Evolutionary conservation across 2,329 filamentous ascomycete genomes (phyloP).

Genomic region (Trichoderma guizhouense): DNA sequence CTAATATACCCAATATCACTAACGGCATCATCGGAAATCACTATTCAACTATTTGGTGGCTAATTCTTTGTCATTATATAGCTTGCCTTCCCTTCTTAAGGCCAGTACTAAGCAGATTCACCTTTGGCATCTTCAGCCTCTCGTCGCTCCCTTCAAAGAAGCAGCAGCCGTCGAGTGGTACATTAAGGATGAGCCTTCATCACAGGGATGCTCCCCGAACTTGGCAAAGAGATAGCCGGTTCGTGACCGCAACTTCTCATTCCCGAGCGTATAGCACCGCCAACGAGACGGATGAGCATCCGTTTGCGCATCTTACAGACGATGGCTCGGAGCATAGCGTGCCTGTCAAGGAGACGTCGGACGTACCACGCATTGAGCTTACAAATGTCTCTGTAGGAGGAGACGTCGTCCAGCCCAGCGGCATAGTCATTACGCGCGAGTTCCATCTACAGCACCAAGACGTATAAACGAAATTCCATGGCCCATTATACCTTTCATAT

Average conservation of each 20-base stretch:
- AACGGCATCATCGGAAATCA: not conserved
- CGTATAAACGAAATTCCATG: not conserved
- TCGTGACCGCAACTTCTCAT: conserved; percentile 7
- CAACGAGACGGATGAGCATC: conserved; percentile 17
- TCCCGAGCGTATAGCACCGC: conserved; percentile 3
- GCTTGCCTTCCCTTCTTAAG: conserved; percentile 21
- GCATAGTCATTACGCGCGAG: conserved; percentile 19
- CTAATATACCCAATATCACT: not conserved
- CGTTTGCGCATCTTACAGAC: conserved; percentile 13
- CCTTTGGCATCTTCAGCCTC: conserved; percentile 14
- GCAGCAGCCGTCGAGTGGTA: conserved; percentile 4
- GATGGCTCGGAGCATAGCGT: conserved; percentile 11
- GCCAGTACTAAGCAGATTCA: conserved; percentile 13
- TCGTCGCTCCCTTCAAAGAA: not conserved
- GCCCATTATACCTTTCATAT: not conserved
- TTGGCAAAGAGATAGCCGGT: conserved; percentile 15
- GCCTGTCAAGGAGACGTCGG: not conserved
- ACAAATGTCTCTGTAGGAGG: not conserved
- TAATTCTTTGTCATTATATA: not conserved
- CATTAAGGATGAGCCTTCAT: not conserved
- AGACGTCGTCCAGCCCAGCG: not conserved
- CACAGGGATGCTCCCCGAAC: not conserved
- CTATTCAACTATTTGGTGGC: not conserved
- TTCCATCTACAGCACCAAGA: conserved; percentile 12
- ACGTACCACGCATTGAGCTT: conserved; percentile 11